Evolutionary conservation across 306 rosid genomes (phyloP), one percentile per base, ranked within the genome.

Genomic region (Amphicarpaea edgeworthii): DNA sequence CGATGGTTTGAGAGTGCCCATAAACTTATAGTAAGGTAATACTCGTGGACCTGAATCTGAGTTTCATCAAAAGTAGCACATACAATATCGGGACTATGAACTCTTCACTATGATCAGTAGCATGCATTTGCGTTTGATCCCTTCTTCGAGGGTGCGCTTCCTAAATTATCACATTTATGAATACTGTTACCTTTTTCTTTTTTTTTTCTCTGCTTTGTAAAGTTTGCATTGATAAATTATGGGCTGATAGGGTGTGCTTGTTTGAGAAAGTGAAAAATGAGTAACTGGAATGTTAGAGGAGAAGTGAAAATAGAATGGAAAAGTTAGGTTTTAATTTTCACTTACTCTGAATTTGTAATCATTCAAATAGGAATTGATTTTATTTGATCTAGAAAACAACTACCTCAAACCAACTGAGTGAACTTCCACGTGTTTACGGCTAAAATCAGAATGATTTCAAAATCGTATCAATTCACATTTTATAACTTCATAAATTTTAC

Each of bases 1-100:
- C 73, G 98, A 93, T 77, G 96, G 98, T 74, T 85, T 93, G 83
- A 93, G 90, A 88, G 66, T 90, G 49, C 88, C 93, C 58, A 71
- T 90, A 34, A 73, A 78, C 78, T 88, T 93, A 12, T 90, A 80
- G 81, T n/a, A 70, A 85, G 73, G 91, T 84, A 57, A 21, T 73
- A 30, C 71, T 63, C n/a, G 63, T 57, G 6, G 17, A 75, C 23
- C 57, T 14, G 19, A 62, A 40, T 34, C 21, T 75, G 32, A 8
- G 64, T 26, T 42, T 57, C 7, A 21, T 68, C 51, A 30, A 37
- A 70, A 45, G 34, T 72, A 43, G 26, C 34, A 14, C 16, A 5
- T 47, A 32, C 37, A 53, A 20, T 63, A 60, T 12, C 20, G 1
- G 43, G 55, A 51, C 26, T 45, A 9, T 63, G 59, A 50, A 79